phyloP scores from a whole-genome alignment of 805 yeast genomes.

The Metschnikowia anglica region DNA sequence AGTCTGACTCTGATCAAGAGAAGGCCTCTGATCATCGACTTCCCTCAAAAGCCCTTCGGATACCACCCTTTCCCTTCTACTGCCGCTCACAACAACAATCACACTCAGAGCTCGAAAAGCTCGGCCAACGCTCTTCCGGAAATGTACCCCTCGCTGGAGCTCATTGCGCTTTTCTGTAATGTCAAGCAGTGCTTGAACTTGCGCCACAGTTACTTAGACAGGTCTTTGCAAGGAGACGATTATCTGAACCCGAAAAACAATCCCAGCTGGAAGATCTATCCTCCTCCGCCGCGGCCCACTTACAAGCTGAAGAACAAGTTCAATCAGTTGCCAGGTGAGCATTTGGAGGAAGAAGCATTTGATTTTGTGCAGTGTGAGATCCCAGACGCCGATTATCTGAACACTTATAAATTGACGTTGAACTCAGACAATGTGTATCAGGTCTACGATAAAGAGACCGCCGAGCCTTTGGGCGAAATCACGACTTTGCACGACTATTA shows the following conservation, averaged over 20 bases:
- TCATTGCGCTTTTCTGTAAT: conserved; percentile 60
- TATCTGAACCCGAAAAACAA: conserved; percentile 81
- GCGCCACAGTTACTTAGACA: conserved; percentile 70
- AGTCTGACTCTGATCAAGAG: conserved; percentile 31
- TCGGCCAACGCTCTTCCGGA: conserved; percentile 34
- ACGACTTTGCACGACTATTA: conserved; percentile 89
- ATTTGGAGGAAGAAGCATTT: conserved; percentile 54
- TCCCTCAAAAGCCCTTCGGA: conserved; percentile 26
- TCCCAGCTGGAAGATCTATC: conserved; percentile 76
- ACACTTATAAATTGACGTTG: conserved; percentile 39
- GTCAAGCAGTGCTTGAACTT: conserved; percentile 66
- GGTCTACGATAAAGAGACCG: conserved; percentile 42
- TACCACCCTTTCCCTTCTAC: conserved; percentile 23
- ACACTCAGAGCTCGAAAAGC: conserved; percentile 15
- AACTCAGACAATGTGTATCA: conserved; percentile 73
- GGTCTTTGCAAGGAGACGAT: conserved; percentile 67
- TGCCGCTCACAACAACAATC: conserved; percentile 22
- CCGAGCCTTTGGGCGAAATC: conserved; percentile 49
- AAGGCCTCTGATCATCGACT: conserved; percentile 40
- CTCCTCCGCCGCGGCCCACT: conserved; percentile 91
- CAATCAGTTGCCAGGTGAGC: conserved; percentile 41
- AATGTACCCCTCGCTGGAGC: conserved; percentile 66
- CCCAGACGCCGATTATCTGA: conserved; percentile 44
- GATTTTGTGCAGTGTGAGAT: conserved; percentile 55
- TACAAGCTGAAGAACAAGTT: conserved; percentile 58